phyloP scores from a whole-genome alignment of 331 rosid genomes.

The Arachis monticola region DNA sequence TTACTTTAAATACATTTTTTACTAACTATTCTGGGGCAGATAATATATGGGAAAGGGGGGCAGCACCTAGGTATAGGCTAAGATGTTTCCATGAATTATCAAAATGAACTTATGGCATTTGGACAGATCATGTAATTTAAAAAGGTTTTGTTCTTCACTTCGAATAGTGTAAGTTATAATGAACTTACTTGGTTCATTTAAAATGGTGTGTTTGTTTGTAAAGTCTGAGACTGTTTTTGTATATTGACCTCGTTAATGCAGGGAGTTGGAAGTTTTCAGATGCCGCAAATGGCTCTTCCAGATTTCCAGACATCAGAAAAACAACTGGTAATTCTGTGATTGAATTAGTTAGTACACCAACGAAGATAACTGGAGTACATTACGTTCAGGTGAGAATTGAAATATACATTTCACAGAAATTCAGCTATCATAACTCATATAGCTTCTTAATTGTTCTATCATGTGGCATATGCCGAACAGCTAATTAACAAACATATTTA shows the following conservation, averaged over 20 bases:
- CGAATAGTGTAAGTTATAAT: not conserved
- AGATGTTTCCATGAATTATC: conserved; percentile 14
- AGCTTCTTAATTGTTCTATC: conserved; percentile 27
- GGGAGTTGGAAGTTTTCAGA: conserved; percentile 82
- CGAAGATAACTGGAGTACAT: conserved; percentile 92
- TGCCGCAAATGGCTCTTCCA: conserved; percentile 74
- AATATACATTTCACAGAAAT: conserved; percentile 30
- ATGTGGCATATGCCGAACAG: not conserved
- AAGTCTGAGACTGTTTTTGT: conserved; percentile 30
- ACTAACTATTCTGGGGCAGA: conserved; percentile 4
- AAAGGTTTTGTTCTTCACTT: conserved; percentile 25
- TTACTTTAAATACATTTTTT: conserved; percentile 18
- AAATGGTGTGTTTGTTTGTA: conserved; percentile 26
- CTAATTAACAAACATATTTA: conserved; percentile 13
- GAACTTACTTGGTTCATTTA: conserved; percentile 10
- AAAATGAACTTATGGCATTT: conserved; percentile 25
- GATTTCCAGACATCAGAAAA: conserved; percentile 77
- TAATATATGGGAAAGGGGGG: conserved; percentile 10
- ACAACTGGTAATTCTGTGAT: conserved; percentile 75
- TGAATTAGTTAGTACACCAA: conserved; percentile 78
- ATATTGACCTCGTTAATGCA: conserved; percentile 53
- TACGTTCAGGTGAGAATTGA: conserved; percentile 77
- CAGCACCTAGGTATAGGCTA: conserved; percentile 10
- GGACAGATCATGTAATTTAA: conserved; percentile 27
- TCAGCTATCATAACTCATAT: conserved; percentile 20